Evolutionary conservation across 768 basidiomycete genomes (phyloP), one percentile per base, ranked within the genome.

Genomic region (Russula sp.): DNA sequence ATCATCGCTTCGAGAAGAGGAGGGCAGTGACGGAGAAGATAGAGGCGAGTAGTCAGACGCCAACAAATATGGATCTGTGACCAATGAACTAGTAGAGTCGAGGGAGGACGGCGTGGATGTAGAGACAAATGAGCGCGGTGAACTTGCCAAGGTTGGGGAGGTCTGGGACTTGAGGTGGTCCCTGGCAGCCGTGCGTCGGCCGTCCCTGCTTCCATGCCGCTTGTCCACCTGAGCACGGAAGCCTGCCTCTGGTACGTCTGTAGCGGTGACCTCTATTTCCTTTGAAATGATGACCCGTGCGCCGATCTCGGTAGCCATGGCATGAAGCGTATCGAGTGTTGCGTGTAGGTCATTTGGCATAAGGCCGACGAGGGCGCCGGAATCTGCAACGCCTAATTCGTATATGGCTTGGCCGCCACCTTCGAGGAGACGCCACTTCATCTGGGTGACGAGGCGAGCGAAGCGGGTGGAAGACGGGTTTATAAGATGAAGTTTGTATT

Each of bases 221-320:
- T 71, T 75, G 54, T 70, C 61, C 61, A 76, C 74, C 69, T 73
- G 76, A 67, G 74, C 74, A 57, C 70, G 71, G 22, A 71, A 70
- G 76, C 75, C 75, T 59, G 76, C 77, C 0, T 73, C 75, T n/a
- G 76, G 53, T 18, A 67, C 71, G 7, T 72, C 73, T 69, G 87
- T 76, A 13, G 77, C 79, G 0, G 80, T 81, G 0, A 94, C 85
- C 69, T 90, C 88, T 32, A 96, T 85, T 72, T 94, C 92, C 76
- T 92, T 92, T 18, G 94, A 88, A 32, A 97, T 85, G 54, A 94
- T 86, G 61, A 97, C 92, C 28, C 90, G 91, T 0, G 92, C 95
- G 1, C 93, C 94, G 46, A 98, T 89, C 72, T 96, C 94, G 28
- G 88, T 86, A 0, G 94, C 94, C 95, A 98, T 98, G 79, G 85